Percentiles rank a stretch among this genome's conserved stretches.
phyloP scores from a whole-genome alignment of 495 filamentous ascomycete genomes.

The Pyrenopolyporus hunteri region DNA sequence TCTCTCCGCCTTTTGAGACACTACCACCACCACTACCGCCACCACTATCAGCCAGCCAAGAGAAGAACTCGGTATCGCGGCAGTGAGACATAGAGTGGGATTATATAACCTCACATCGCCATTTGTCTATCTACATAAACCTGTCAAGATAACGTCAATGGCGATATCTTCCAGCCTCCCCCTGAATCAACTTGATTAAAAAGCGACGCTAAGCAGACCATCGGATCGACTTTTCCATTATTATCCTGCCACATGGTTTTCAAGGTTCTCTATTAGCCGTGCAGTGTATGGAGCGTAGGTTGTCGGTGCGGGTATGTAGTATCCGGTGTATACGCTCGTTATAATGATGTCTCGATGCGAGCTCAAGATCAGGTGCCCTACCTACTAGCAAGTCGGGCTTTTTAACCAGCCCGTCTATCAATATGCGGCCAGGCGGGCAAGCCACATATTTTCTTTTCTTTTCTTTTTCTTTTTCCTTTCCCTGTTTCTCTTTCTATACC shows the following conservation, averaged over 20 bases:
- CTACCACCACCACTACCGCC: no score
- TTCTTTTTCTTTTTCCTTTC: neutral
- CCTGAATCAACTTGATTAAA: constrained; percentile 2
- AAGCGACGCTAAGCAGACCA: no score
- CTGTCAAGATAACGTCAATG: no score
- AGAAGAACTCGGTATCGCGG: no score
- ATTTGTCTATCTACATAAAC: no score
- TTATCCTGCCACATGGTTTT: constrained; percentile 31
- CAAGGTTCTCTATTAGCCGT: constrained; percentile 14
- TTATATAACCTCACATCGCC: no score
- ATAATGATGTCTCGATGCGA: constrained; percentile 8
- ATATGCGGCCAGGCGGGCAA: constrained; percentile 14
- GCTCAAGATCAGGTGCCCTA: neutral
- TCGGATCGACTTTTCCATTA: constrained; percentile 13
- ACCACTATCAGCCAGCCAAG: no score
- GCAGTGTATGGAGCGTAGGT: constrained; percentile 1
- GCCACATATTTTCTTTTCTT: neutral
- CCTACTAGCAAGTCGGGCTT: neutral
- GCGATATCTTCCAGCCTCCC: no score
- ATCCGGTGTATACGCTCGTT: constrained; percentile 19
- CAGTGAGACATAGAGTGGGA: no score
- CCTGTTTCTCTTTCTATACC: neutral
- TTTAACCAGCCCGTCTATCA: no score
- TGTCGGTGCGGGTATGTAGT: constrained; percentile 8
- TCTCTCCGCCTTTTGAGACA: constrained; percentile 4